A percentile compares a stretch with the other conserved stretches of the same genome.
Conservation (phyloP, 805 yeast genomes). For the Candida khao-thaluensis region DNA sequence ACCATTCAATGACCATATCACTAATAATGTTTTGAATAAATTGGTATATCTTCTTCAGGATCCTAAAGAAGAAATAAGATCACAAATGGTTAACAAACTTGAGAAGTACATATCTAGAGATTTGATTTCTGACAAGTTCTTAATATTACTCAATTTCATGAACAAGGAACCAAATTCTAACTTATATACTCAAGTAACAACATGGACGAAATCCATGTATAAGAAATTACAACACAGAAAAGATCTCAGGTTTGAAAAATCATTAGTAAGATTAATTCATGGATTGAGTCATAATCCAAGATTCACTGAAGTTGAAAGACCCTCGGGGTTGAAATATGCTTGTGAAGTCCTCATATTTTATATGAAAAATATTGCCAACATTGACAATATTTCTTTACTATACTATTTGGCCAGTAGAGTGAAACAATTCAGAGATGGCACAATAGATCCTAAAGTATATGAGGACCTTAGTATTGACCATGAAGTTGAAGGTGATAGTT, state of each 20-base stretch:
- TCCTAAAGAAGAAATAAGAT: conserved; percentile 57
- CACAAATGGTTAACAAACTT: conserved; percentile 47
- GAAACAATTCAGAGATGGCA: conserved; percentile 71
- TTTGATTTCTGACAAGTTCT: conserved; percentile 59
- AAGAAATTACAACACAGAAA: conserved; percentile 30
- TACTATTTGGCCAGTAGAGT: conserved; percentile 76
- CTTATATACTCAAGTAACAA: conserved; percentile 50
- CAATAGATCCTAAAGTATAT: conserved; percentile 30
- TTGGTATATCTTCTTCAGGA: conserved; percentile 67
- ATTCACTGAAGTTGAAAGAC: conserved; percentile 35
- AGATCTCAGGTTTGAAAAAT: conserved; percentile 59
- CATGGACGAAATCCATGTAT: conserved; percentile 71
- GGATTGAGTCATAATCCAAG: conserved; percentile 66
- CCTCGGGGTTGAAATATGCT: conserved; percentile 27
- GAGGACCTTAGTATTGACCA: conserved; percentile 19
- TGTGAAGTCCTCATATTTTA: conserved; percentile 60
- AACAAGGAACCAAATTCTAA: conserved; percentile 70
- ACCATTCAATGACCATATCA: conserved; percentile 50
- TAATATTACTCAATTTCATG: conserved; percentile 66
- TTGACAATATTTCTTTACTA: conserved; percentile 67
- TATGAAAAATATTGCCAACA: conserved; percentile 56
- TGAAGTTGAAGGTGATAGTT: conserved; percentile 14
- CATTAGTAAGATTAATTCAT: conserved; percentile 66
- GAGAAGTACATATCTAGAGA: conserved; percentile 52
- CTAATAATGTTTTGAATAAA: conserved; percentile 50